Evolutionary conservation across 108 stramenopile genomes (phyloP).

Genomic region (Mediolabrus comicus): DNA sequence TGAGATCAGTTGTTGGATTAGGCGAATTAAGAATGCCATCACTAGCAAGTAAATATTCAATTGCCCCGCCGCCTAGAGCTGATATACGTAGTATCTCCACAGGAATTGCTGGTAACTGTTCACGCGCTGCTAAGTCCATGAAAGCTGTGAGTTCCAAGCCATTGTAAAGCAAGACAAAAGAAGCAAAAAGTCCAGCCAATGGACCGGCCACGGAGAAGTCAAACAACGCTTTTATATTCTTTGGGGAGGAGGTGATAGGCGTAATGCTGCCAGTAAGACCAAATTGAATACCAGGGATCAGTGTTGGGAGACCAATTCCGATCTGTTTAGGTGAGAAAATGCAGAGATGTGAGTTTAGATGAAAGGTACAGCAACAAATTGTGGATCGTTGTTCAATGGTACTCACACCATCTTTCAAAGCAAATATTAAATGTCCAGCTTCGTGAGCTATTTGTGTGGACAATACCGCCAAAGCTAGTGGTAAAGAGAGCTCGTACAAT

Average conservation of each 20-base stretch:
- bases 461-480: conserved; percentile 36
- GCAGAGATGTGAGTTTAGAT: not conserved
- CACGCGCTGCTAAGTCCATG: conserved; percentile 31
- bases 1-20: conserved; percentile 22
- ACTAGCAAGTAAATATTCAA: conserved; percentile 52
- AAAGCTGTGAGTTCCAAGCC: conserved; percentile 54
- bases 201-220: conserved; percentile 71
- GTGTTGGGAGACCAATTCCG: conserved; percentile 45
- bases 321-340: conserved; percentile 14
- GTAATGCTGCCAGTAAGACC: conserved; percentile 54
- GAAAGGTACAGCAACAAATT: not conserved
- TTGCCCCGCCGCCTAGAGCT: conserved; percentile 53
- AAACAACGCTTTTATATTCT: conserved; percentile 56
- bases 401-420: conserved; percentile 58
- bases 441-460: conserved; percentile 52
- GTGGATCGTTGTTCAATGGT: not conserved
- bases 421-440: conserved; percentile 46
- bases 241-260: conserved; percentile 48
- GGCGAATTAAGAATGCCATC: conserved; percentile 45
- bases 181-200: conserved; percentile 33
- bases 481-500: conserved; percentile 43
- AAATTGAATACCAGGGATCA: conserved; percentile 58
- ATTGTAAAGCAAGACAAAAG: conserved; percentile 42
- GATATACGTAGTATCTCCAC: conserved; percentile 46
- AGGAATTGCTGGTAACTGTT: conserved; percentile 51